Evolutionary conservation across 1,139 yeast species (phyloP).

Genomic region (Sugiyamaella japonica): DNA sequence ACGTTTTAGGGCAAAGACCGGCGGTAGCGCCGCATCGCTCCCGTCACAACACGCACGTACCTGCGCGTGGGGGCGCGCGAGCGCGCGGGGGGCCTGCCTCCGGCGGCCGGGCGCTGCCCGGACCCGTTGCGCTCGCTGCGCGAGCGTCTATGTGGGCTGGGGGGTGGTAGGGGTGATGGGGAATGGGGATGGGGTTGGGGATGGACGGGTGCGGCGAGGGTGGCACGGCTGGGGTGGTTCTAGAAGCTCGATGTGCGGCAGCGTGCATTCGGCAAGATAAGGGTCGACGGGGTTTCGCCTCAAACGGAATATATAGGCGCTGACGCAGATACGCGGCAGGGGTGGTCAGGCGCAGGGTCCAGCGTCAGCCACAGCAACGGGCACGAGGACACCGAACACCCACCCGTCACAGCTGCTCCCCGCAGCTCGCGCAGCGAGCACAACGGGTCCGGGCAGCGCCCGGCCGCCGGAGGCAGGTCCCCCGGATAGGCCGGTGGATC

Average conservation of each 20-base stretch:
- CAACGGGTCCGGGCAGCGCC: too few species aligned
- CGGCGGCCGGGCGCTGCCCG: background rate
- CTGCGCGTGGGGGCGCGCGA: background rate
- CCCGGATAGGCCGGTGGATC: too few species aligned
- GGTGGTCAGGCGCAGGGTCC: background rate
- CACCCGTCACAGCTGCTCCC: too few species aligned
- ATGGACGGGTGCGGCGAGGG: too few species aligned
- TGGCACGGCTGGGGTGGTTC: background rate
- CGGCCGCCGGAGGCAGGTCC: too few species aligned
- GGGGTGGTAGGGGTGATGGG: too few species aligned
- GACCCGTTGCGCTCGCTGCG: background rate
- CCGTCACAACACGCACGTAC: background rate
- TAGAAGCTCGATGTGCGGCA: background rate
- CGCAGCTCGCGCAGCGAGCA: too few species aligned
- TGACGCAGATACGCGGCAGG: background rate
- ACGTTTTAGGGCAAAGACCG: conserved; percentile 5
- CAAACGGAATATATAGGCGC: background rate
- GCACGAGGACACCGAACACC: too few species aligned
- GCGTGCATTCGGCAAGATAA: background rate
- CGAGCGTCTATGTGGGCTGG: background rate
- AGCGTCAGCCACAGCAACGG: too few species aligned
- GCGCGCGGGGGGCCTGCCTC: background rate
- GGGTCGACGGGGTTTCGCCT: background rate
- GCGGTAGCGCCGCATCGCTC: background rate
- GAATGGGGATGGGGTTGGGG: too few species aligned